Evolutionary conservation across 2,329 filamentous ascomycete species (phyloP).

Genomic region (Pseudocercospora pini-densiflorae): DNA sequence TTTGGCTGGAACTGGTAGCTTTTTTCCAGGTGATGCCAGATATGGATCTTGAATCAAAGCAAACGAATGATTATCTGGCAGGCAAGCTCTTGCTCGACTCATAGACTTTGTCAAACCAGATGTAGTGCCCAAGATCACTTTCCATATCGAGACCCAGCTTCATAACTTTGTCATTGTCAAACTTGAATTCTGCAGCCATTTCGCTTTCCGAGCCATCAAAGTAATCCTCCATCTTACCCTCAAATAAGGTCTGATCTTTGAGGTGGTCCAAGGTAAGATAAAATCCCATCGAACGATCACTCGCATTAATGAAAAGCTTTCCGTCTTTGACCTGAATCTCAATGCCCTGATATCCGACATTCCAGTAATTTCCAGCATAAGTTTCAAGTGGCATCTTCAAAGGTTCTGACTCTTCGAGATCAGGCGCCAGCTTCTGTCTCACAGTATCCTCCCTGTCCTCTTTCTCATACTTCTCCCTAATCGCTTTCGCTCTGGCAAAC

Average conservation of each 20-base stretch:
- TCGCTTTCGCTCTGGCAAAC: slow-evolving; percentile 16
- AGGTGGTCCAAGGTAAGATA: slow-evolving; percentile 41
- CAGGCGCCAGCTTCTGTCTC: slow-evolving; percentile 18
- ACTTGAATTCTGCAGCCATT: slow-evolving; percentile 5
- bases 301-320: slow-evolving; percentile 40
- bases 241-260: slow-evolving; percentile 26
- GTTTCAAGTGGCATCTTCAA: slow-evolving; percentile 26
- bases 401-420: slow-evolving; percentile 18
- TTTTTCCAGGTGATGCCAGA: not conserved
- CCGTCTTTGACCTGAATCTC: slow-evolving; percentile 34
- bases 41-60: not conserved
- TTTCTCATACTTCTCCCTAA: slow-evolving; percentile 3
- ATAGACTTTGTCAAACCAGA: slow-evolving; percentile 1
- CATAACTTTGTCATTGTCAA: slow-evolving; percentile 9
- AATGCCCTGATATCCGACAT: slow-evolving; percentile 37
- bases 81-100: not conserved
- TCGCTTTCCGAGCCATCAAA: slow-evolving; percentile 7
- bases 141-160: not conserved
- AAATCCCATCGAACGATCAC: slow-evolving; percentile 40
- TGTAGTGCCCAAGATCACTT: not conserved
- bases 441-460: slow-evolving; percentile 15
- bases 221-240: slow-evolving; percentile 11
- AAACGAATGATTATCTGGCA: not conserved
- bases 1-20: too few species aligned
- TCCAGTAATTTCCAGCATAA: slow-evolving; percentile 34